Evolutionary conservation across 2,329 filamentous ascomycete species (phyloP), one percentile per base, ranked within the genome.

Genomic region (Paecilomyces dactylethromorphus): DNA sequence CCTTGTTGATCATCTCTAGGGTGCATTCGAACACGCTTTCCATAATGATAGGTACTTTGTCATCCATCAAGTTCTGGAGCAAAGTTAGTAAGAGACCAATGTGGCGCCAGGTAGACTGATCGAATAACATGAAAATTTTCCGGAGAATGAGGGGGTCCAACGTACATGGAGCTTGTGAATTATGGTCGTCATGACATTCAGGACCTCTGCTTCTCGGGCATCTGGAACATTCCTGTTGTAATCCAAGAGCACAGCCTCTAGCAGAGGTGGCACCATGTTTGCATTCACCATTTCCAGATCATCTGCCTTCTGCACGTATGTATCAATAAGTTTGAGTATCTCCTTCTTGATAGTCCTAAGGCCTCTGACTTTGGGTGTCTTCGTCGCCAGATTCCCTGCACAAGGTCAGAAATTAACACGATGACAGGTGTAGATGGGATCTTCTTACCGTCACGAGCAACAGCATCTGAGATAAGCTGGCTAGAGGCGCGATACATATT

Each of bases 1-100:
- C 94, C 79, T 99, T 99, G 85, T 97, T 99, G 79, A 99, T 99
- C 94, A 99, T 99, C 69, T 96, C 92, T 58, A 99, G 82, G 2
- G 94, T 99, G 80, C 93, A 97, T 76, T 97, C 93, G 69, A 99
- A 99, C 26, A 99, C 91, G 66, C 93, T 95, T 75, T 97, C 92
- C 90, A 99, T 96, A 70, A 99, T 97, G 54, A 88, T 88, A 10
- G 94, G 92, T 51, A 99, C 91, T 76, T 97, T 94, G 72, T 97
- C 94, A 74, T 97, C 94, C 95, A 99, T 99, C 70, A 97, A 82
- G 65, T 86, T 85, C 90, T 95, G 69, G 59, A 54, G 58, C 39
- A 26, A 59, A 21, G 68, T 80, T 62, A 78, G 76, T 59, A 59
- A 49, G 49, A 22, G 58, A 64, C 62, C 60, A 60, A 58, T 33